A percentile compares a stretch with the other conserved stretches of the same genome.
These are phyloP conservation scores for Colletotrichum sp. DNA, from an alignment of 2,329 filamentous ascomycete species.

Conservation along the genomic window DNA sequence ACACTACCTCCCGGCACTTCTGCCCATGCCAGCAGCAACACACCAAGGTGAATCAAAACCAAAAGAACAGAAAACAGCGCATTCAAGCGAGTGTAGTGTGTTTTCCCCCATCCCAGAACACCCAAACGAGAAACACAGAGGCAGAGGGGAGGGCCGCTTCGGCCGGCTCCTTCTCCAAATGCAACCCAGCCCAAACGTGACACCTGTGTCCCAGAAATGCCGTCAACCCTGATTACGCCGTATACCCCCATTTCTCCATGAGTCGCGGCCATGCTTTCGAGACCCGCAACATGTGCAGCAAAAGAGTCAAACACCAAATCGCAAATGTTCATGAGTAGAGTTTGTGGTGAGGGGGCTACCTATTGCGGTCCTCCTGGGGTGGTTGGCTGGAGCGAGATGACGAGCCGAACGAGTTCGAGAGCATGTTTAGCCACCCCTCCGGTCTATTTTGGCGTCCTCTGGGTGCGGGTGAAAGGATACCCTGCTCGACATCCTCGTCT, in stretches of 20 bases:
- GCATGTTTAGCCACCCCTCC: conserved; percentile 41
- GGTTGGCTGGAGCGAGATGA: conserved; percentile 10
- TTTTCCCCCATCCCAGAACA: not conserved
- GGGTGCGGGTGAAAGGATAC: conserved; percentile 32
- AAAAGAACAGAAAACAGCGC: not conserved
- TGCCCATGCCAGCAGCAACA: not conserved
- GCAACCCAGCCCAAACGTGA: conserved; percentile 7
- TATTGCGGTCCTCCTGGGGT: conserved; percentile 12
- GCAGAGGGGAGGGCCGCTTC: not conserved
- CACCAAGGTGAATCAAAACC: not conserved
- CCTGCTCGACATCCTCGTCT: conserved; percentile 49
- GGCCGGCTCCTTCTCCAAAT: not conserved
- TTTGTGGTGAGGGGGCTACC: not conserved
- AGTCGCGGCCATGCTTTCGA: not conserved
- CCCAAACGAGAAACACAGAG: not conserved
- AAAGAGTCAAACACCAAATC: not conserved
- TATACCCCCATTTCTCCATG: not conserved
- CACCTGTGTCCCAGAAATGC: not conserved
- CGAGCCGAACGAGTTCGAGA: conserved; percentile 33
- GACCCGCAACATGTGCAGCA: not conserved
- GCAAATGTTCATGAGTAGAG: not conserved
- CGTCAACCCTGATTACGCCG: conserved; percentile 6
- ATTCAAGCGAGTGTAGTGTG: conserved; percentile 16
- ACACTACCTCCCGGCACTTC: not conserved
- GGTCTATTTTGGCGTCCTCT: conserved; percentile 25